phyloP scores from a whole-genome alignment of 2,329 filamentous ascomycete species.

The Coleophoma eucalyptorum region DNA sequence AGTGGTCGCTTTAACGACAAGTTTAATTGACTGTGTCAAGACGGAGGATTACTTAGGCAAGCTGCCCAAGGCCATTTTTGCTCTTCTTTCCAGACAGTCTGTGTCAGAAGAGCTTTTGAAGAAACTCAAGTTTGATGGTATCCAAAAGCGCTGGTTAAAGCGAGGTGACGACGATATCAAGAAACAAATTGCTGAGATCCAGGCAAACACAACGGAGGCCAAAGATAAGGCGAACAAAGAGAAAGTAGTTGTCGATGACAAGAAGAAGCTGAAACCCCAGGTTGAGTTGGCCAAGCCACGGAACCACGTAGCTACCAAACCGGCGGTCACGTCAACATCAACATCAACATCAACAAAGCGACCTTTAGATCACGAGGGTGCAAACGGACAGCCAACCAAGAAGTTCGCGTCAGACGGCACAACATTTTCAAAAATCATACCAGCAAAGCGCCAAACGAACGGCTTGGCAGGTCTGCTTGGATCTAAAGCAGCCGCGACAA shows the following conservation, averaged over 20 bases:
- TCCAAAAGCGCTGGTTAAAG: conserved; percentile 57
- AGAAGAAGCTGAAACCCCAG: conserved; percentile 20
- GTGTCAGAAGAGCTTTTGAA: conserved; percentile 54
- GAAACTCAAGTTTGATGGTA: conserved; percentile 62
- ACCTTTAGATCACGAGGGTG: conserved; percentile 24
- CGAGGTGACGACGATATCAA: conserved; percentile 64
- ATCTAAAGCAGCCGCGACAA: conserved; percentile 15
- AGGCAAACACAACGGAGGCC: conserved; percentile 29
- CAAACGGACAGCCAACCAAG: conserved; percentile 25
- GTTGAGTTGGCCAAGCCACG: conserved; percentile 16
- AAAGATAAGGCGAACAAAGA: conserved; percentile 33
- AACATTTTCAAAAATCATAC: conserved; percentile 17
- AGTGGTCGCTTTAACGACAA: conserved; percentile 49
- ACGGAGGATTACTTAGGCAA: conserved; percentile 47
- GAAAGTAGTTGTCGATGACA: conserved; percentile 25
- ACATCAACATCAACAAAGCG: conserved; percentile 20
- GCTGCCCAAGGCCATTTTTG: conserved; percentile 51
- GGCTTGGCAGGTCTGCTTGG: conserved; percentile 21
- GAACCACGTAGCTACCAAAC: conserved; percentile 8
- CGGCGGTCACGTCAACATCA: conserved; percentile 7
- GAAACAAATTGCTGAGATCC: conserved; percentile 54
- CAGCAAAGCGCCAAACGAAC: conserved; percentile 16
- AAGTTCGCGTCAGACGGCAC: conserved; percentile 25
- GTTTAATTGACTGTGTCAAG: conserved; percentile 51
- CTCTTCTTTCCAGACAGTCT: conserved; percentile 60